Conservation (phyloP, 176 grass and related monocot species). For the Olyra latifolia region DNA sequence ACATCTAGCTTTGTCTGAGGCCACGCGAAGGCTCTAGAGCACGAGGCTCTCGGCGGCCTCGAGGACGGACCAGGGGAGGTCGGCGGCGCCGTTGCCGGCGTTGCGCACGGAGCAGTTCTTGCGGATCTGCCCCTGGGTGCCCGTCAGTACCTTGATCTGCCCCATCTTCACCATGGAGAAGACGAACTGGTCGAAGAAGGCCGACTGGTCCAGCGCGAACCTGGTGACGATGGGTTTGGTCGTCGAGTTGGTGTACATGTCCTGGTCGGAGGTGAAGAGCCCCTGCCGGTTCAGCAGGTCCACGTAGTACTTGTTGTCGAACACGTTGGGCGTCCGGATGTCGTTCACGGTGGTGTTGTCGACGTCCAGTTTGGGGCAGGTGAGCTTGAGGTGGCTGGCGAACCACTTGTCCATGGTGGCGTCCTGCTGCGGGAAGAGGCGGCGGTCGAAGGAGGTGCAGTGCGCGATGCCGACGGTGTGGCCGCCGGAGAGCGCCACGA, state of each 20-base stretch:
- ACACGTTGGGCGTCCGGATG: constrained; percentile 19
- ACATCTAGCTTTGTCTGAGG: too few relatives aligned
- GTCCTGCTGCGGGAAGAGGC: constrained; percentile 52
- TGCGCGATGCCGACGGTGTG: constrained; percentile 65
- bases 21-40: too few relatives aligned
- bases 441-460: constrained; percentile 36
- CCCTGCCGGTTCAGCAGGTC: constrained; percentile 32
- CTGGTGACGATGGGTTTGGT: constrained; percentile 29
- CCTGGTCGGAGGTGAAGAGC: constrained; percentile 53
- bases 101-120: constrained; percentile 44
- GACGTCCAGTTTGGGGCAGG: constrained; percentile 17
- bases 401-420: constrained; percentile 39
- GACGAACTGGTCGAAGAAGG: constrained; percentile 43
- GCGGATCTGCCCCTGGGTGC: constrained; percentile 42
- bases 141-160: constrained; percentile 35
- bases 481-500: constrained; percentile 58
- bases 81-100: background rate
- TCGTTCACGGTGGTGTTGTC: constrained; percentile 44
- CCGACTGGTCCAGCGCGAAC: constrained; percentile 26
- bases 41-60: background rate
- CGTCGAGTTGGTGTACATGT: constrained; percentile 23
- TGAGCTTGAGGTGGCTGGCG: constrained; percentile 39
- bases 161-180: constrained; percentile 50
- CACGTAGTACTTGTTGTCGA: constrained; percentile 47
- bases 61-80: constrained; percentile 17